These are phyloP conservation scores for Berkeleyomyces basicola DNA, from an alignment of 2,329 filamentous ascomycete species.

Conservation along the genomic window DNA sequence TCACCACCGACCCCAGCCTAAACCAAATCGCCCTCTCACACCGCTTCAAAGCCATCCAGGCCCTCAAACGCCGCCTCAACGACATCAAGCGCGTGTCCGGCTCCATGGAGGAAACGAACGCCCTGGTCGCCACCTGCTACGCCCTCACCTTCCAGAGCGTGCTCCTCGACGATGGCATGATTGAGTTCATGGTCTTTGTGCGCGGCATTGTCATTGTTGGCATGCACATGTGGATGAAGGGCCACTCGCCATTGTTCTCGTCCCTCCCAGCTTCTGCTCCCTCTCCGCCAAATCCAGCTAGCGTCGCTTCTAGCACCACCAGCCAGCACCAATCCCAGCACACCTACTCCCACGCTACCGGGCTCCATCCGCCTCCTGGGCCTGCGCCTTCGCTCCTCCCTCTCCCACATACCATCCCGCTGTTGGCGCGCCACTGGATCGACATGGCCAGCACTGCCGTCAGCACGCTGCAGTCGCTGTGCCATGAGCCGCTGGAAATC, in stretches of 20 bases:
- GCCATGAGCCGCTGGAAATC: constrained; percentile 26
- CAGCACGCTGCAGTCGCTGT: constrained; percentile 27
- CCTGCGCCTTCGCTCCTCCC: background rate
- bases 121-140: constrained; percentile 41
- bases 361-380: background rate
- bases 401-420: constrained; percentile 21
- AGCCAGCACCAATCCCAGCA: background rate
- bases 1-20: constrained; percentile 33
- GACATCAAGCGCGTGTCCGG: constrained; percentile 25
- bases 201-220: constrained; percentile 39
- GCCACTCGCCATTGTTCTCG: constrained; percentile 32
- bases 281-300: background rate
- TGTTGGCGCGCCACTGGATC: constrained; percentile 29
- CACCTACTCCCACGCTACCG: background rate
- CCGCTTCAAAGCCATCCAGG: constrained; percentile 46
- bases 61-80: constrained; percentile 38
- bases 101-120: constrained; percentile 38
- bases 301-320: background rate
- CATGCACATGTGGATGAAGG: constrained; percentile 35
- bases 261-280: background rate
- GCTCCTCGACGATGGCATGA: constrained; percentile 38
- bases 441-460: constrained; percentile 31
- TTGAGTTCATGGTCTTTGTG: constrained; percentile 45
- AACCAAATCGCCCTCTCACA: constrained; percentile 43
- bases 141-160: constrained; percentile 43